phyloP scores from a whole-genome alignment of 768 basidiomycete genomes.

The Polyporus arcularius region DNA sequence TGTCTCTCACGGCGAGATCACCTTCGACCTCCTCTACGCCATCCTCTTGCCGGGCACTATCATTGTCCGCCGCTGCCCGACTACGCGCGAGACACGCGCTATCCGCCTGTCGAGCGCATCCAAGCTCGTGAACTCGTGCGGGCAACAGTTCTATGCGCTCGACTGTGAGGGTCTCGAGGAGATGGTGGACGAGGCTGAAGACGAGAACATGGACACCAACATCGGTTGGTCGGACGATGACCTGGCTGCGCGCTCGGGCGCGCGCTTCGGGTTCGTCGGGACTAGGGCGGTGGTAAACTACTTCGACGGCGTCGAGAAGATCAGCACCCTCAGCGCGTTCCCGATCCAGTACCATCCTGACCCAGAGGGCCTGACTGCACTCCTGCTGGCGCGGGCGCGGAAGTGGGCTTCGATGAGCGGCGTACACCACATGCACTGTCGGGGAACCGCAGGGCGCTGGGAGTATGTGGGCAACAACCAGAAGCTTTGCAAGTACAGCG shows the following conservation, averaged over 20 bases:
- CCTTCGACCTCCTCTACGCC: slow-evolving; percentile 50
- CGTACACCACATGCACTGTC: slow-evolving; percentile 36
- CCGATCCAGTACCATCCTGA: slow-evolving; percentile 53
- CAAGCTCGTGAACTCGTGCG: slow-evolving; percentile 36
- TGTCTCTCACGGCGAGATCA: slow-evolving; percentile 56
- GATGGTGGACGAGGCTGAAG: slow-evolving; percentile 34
- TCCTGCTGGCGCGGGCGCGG: slow-evolving; percentile 47
- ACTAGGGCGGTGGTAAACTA: slow-evolving; percentile 34
- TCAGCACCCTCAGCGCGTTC: slow-evolving; percentile 50
- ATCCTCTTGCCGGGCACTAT: slow-evolving; percentile 53
- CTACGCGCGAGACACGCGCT: slow-evolving; percentile 51
- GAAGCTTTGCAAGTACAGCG: slow-evolving; percentile 48
- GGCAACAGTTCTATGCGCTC: slow-evolving; percentile 44
- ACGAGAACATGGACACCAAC: not conserved
- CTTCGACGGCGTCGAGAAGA: slow-evolving; percentile 51
- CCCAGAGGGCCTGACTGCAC: slow-evolving; percentile 38
- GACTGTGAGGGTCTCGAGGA: slow-evolving; percentile 53
- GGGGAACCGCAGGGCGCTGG: slow-evolving; percentile 45
- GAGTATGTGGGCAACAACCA: slow-evolving; percentile 21
- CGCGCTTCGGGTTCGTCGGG: slow-evolving; percentile 37
- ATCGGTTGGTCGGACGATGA: not conserved
- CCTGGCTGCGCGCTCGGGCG: slow-evolving; percentile 7
- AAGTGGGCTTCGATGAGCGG: slow-evolving; percentile 56
- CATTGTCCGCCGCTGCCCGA: slow-evolving; percentile 53
- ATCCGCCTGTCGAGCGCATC: slow-evolving; percentile 45